Base-by-base conservation (phyloP, 2,329 filamentous ascomycete species). In the Microcyclosporella mali region DNA sequence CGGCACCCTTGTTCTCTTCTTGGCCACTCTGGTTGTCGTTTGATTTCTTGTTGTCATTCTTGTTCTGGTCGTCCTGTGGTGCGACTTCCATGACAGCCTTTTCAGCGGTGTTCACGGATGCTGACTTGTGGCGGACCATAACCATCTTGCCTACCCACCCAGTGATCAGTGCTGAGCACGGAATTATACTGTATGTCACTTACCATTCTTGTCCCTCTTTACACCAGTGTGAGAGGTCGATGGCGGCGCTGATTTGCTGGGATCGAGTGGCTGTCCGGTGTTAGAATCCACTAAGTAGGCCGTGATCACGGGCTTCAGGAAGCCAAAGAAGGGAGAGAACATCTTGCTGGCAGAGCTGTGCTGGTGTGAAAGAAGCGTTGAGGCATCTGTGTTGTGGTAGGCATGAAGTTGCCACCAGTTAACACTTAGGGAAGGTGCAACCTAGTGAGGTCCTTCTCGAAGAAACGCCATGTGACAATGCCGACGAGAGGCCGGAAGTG, bases 31-130 rank as follows among this genome's bases (percentile, higher is more conserved):
- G 9, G 12, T 35, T 38, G 6, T 14, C 37, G 16, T 25, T 21
- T 11, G 16, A 19, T 14, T 19, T 31, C 15, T 21, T 27, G 19
- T 37, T 39, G 32, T 17, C 33, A 17, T 39, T 37, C 31, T 17
- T 33, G 10, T 33, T 28, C 30, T 39, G 28, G 28, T 12, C 28
- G 12, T 34, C 19, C 61, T 81, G 30, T 4, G 15, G 16, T 7
- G 32, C 25, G 2, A 27, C 31, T 4, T 31, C 28, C n/a, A 28
- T 15, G 21, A 19, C 27, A 25, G 9, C 25, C 2, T 31, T 19
- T 7, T 6, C 40, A 29, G 21, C 21, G 21, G 6, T 9, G 21
- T 25, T 9, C 21, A 25, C 21, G 21, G 21, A 25, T 25, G 21
- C 21, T 9, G 34, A 44, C 30, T 50, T 52, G 43, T 60, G 58